phyloP scores from a whole-genome alignment of 2,329 filamentous ascomycete species.

The Stenocarpella maydis region DNA sequence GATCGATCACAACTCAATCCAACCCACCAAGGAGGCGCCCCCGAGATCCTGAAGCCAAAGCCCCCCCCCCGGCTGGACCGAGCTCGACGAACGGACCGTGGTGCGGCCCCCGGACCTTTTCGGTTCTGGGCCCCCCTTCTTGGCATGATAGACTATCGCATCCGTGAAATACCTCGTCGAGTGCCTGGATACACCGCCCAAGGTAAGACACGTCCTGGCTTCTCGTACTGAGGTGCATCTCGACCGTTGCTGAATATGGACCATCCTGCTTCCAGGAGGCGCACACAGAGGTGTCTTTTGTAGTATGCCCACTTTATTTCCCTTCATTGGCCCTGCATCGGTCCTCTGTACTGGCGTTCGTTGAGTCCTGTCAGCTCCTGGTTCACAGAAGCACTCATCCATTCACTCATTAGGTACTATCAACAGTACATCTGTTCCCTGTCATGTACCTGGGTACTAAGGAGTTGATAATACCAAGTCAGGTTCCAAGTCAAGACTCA shows the following conservation, averaged over 20 bases:
- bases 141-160: neutral
- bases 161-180: too few relatives aligned
- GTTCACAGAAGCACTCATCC: too few relatives aligned
- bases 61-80: neutral
- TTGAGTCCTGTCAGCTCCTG: neutral
- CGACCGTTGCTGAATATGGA: neutral
- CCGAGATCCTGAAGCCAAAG: neutral
- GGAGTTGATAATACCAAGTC: too few relatives aligned
- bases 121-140: neutral
- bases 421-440: too few relatives aligned
- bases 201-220: too few relatives aligned
- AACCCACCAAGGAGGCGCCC: neutral
- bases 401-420: too few relatives aligned
- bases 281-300: neutral
- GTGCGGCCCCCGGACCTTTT: neutral
- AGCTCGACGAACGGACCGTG: slow-evolving; percentile 2
- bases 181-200: too few relatives aligned
- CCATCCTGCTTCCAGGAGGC: neutral
- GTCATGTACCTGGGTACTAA: too few relatives aligned
- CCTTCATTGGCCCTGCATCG: neutral
- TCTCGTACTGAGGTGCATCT: neutral
- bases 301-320: neutral
- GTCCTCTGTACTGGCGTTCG: neutral
- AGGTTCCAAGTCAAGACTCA: too few relatives aligned
- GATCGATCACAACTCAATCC: slow-evolving; percentile 3